Conservation (phyloP, 176 grass and related monocot genomes). For the Typha latifolia region DNA sequence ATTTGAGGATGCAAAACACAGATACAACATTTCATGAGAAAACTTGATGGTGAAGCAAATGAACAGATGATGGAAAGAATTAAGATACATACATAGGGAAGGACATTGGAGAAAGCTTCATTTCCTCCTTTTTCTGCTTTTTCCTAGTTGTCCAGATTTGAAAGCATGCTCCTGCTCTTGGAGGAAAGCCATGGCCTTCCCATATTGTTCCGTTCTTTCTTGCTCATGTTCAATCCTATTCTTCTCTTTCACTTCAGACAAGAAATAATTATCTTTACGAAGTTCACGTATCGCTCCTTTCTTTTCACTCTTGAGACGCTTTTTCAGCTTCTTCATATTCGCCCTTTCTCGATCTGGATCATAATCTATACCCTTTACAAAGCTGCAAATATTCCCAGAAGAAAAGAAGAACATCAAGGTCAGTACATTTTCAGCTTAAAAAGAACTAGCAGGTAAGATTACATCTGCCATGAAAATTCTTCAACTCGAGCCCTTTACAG, state of each 20-base stretch:
- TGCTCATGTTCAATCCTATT: conserved; percentile 48
- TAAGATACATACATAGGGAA: too few relatives aligned
- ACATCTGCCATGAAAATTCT: not conserved
- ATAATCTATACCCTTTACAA: conserved; percentile 84
- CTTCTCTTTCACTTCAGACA: conserved; percentile 56
- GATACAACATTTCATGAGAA: too few relatives aligned
- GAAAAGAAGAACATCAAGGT: conserved; percentile 4
- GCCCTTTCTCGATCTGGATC: conserved; percentile 92
- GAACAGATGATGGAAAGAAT: too few relatives aligned
- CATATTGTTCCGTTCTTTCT: conserved; percentile 61
- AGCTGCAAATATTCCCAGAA: conserved; percentile 40
- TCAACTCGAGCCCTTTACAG: not conserved
- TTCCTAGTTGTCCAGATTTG: conserved; percentile 85
- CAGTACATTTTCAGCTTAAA: not conserved
- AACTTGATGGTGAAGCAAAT: too few relatives aligned
- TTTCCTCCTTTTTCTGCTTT: conserved; percentile 67
- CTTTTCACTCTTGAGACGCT: conserved; percentile 64
- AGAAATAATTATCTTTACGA: conserved; percentile 72
- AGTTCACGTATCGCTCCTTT: conserved; percentile 65
- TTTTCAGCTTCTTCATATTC: conserved; percentile 72
- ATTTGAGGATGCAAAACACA: too few relatives aligned
- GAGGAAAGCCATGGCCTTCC: conserved; percentile 61
- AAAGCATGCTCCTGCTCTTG: conserved; percentile 92
- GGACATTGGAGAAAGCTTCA: conserved; percentile 15
- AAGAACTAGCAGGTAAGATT: not conserved